A percentile compares a stretch with the other conserved stretches of the same genome.
Conservation (phyloP, 345 rosid species). For the Lepidium didymum region DNA sequence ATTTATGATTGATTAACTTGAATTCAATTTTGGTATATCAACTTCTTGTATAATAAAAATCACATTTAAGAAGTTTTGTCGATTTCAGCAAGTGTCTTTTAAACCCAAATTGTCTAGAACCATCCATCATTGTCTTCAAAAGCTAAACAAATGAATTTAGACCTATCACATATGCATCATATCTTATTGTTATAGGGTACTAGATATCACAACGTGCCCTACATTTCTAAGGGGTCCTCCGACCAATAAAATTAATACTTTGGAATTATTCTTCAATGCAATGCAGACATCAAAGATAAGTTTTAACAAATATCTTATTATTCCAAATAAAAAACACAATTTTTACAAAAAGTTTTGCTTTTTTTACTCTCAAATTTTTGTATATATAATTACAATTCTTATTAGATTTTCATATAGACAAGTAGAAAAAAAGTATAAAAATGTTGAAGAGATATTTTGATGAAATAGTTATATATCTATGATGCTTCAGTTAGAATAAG, state of each 20-base stretch:
- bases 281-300: neutral
- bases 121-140: slow-evolving; percentile 6
- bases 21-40: neutral
- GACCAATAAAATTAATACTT: slow-evolving; percentile 18
- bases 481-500: too few relatives aligned
- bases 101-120: slow-evolving; percentile 6
- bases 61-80: slow-evolving; percentile 10
- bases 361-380: neutral
- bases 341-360: too few relatives aligned
- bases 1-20: neutral
- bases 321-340: too few relatives aligned
- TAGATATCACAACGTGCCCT: slow-evolving; percentile 17
- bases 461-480: too few relatives aligned
- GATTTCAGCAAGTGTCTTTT: slow-evolving; percentile 1
- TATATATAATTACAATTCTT: neutral
- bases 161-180: neutral
- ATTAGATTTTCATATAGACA: neutral
- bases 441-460: too few relatives aligned
- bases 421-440: neutral
- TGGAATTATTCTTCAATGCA: slow-evolving; percentile 8
- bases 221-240: slow-evolving; percentile 5
- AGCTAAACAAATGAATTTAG: slow-evolving; percentile 14
- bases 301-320: neutral
- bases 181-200: slow-evolving; percentile 15
- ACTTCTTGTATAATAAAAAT: neutral